Evolutionary conservation across 495 filamentous ascomycete genomes (phyloP).

Genomic region (Friedmanniomyces simplex): DNA sequence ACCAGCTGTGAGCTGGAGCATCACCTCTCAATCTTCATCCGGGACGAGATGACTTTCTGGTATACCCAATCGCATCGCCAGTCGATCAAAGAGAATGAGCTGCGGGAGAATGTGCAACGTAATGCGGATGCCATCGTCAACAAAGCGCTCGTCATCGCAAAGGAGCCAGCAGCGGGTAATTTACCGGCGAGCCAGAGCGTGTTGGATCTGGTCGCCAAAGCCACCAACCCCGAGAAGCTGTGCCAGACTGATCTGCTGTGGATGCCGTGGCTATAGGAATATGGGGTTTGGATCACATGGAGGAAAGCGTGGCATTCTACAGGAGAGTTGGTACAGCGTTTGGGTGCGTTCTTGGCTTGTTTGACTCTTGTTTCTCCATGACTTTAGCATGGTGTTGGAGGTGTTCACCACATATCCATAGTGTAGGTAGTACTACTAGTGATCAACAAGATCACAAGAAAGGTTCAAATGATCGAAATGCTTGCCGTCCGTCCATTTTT

Average conservation of each 20-base stretch:
- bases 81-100: conserved; percentile 52
- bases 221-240: conserved; percentile 78
- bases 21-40: conserved; percentile 83
- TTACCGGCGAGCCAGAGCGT: conserved; percentile 94
- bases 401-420: too few species aligned
- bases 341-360: neutral
- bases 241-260: conserved; percentile 80
- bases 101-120: conserved; percentile 75
- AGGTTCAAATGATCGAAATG: too few species aligned
- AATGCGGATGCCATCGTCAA: conserved; percentile 90
- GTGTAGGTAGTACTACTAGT: too few species aligned
- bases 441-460: too few species aligned
- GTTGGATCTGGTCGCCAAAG: conserved; percentile 76
- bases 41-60: conserved; percentile 98
- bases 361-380: neutral
- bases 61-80: conserved; percentile 69
- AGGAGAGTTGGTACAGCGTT: too few species aligned
- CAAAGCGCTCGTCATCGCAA: conserved; percentile 70
- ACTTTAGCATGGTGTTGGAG: conserved; percentile 14
- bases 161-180: conserved; percentile 41
- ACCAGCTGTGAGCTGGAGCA: conserved; percentile 71
- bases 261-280: conserved; percentile 80
- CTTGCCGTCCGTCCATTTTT: too few species aligned
- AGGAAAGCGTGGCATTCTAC: neutral
- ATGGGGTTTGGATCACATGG: neutral